Conservation (phyloP, 257 asterid species). For the Solanum clarkiae region DNA sequence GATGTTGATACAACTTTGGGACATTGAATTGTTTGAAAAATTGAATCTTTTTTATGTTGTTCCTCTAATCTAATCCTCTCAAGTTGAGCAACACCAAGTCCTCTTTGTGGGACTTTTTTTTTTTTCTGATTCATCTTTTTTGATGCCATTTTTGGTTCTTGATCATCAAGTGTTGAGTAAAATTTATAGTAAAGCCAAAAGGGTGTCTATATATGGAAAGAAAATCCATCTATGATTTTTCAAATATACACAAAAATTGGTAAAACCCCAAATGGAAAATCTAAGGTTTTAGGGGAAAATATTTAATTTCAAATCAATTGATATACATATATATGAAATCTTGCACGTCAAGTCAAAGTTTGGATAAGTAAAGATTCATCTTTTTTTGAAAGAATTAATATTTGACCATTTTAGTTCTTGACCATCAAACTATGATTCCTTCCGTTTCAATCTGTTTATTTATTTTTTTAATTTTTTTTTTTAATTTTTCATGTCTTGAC, state of each 20-base stretch:
- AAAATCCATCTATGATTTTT: conserved; percentile 1
- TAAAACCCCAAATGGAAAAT: neutral
- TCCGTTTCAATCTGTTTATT: too few relatives aligned
- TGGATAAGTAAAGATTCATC: neutral
- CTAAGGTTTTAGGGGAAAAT: neutral
- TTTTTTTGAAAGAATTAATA: too few relatives aligned
- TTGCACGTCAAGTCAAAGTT: neutral
- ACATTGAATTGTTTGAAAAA: conserved; percentile 18
- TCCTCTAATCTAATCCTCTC: conserved; percentile 76
- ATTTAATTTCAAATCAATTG: neutral
- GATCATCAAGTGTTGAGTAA: conserved; percentile 25
- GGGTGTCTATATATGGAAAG: conserved; percentile 14
- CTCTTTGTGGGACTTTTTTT: conserved; percentile 80
- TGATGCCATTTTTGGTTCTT: conserved; percentile 32
- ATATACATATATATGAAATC: neutral
- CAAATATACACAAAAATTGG: conserved; percentile 25
- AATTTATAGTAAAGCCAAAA: conserved; percentile 15
- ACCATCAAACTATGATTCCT: neutral
- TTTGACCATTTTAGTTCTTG: too few relatives aligned
- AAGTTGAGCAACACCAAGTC: conserved; percentile 90
- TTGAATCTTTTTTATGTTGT: conserved; percentile 40
- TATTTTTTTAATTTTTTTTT: too few relatives aligned
- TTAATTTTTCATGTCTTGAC: too few relatives aligned
- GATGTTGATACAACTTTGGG: neutral
- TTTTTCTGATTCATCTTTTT: conserved; percentile 50